A percentile compares a stretch with the other conserved stretches of the same genome.
Conservation (phyloP, 1,139 yeast species). For the Candida frijolesensis region DNA sequence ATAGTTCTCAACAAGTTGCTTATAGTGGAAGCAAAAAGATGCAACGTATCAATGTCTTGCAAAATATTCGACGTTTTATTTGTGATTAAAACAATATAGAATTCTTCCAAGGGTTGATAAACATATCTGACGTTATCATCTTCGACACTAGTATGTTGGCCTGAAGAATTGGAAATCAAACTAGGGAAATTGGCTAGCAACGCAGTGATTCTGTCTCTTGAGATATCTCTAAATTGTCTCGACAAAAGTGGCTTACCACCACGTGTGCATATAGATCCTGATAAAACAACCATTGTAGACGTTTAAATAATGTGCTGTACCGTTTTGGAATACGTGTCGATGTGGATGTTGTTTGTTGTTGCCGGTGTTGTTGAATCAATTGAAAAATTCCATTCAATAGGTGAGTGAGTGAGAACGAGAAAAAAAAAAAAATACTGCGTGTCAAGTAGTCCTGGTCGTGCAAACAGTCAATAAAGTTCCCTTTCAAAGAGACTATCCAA, state of each 20-base stretch:
- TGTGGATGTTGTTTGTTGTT: neutral
- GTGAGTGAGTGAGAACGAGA: constrained; percentile 1
- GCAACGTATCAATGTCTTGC: constrained; percentile 92
- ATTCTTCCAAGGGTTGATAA: constrained; percentile 94
- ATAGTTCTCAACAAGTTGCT: constrained; percentile 70
- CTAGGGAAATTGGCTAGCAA: constrained; percentile 85
- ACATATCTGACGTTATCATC: constrained; percentile 92
- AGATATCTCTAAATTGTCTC: constrained; percentile 86
- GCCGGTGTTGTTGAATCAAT: constrained; percentile 6
- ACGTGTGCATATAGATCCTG: constrained; percentile 94
- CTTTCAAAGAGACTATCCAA: constrained; percentile 9
- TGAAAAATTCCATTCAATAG: constrained; percentile 1
- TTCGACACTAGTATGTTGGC: constrained; percentile 94
- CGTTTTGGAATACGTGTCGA: neutral
- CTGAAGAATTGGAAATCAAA: constrained; percentile 66
- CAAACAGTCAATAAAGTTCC: constrained; percentile 5
- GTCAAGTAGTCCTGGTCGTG: constrained; percentile 13
- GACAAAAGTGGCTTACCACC: constrained; percentile 93
- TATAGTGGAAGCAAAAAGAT: constrained; percentile 80
- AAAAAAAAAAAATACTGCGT: constrained; percentile 7
- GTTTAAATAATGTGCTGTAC: neutral
- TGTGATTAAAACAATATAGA: constrained; percentile 88
- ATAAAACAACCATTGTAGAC: constrained; percentile 55
- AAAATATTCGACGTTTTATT: constrained; percentile 89
- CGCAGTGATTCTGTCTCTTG: constrained; percentile 84